These are phyloP conservation scores for Epichloe typhina DNA, from an alignment of 2,329 filamentous ascomycete genomes.

Conservation along the genomic window DNA sequence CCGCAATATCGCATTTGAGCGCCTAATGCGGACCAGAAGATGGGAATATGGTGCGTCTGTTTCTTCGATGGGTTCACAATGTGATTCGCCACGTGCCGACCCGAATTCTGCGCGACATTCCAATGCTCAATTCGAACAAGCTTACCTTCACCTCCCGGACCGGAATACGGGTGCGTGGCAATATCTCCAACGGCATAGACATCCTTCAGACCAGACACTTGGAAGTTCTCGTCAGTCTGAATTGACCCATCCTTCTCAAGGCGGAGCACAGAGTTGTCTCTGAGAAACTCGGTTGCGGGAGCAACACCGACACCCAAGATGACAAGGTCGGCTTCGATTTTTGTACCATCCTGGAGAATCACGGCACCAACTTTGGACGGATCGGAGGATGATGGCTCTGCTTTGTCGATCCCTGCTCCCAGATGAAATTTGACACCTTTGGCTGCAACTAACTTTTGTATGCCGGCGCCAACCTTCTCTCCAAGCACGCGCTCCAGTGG, in stretches of 20 bases:
- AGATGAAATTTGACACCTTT: slow-evolving; percentile 84
- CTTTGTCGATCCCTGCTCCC: slow-evolving; percentile 69
- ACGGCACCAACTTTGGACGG: slow-evolving; percentile 66
- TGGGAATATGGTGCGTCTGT: slow-evolving; percentile 67
- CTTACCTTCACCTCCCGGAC: slow-evolving; percentile 65
- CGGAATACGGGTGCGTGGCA: slow-evolving; percentile 85
- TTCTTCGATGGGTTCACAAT: slow-evolving; percentile 52
- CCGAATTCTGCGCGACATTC: slow-evolving; percentile 93
- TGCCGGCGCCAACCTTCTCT: slow-evolving; percentile 62
- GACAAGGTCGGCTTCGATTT: slow-evolving; percentile 75
- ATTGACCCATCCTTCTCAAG: slow-evolving; percentile 81
- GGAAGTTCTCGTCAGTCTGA: slow-evolving; percentile 66
- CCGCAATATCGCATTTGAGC: slow-evolving; percentile 88
- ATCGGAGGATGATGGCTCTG: slow-evolving; percentile 55
- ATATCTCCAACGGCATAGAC: slow-evolving; percentile 95
- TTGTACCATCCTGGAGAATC: slow-evolving; percentile 72
- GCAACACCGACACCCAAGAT: slow-evolving; percentile 82
- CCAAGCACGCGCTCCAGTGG: slow-evolving; percentile 84
- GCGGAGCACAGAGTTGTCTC: slow-evolving; percentile 52
- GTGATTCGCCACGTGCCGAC: slow-evolving; percentile 63
- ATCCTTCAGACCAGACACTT: slow-evolving; percentile 60
- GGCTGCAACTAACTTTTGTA: slow-evolving; percentile 67
- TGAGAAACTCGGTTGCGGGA: slow-evolving; percentile 73
- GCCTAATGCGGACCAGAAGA: slow-evolving; percentile 94
- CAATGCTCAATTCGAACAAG: slow-evolving; percentile 87